Conservation (phyloP, 495 filamentous ascomycete species). For the Hyaloscypha bicolor region DNA sequence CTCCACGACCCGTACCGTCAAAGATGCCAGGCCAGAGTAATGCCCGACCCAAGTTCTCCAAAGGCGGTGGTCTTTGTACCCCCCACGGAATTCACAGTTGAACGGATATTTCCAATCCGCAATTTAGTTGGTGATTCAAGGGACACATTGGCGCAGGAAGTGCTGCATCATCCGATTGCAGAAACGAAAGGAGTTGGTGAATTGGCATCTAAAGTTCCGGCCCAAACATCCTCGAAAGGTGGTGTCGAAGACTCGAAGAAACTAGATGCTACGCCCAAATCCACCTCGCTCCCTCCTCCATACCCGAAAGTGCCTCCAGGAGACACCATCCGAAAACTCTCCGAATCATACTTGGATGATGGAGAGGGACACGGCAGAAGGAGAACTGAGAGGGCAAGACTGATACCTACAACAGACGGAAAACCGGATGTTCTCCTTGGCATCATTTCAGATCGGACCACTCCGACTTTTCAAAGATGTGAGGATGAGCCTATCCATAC, state of each 20-base stretch:
- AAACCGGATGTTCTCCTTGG: conserved; percentile 8
- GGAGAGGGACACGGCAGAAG: not conserved
- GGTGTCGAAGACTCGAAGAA: not conserved
- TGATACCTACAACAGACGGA: conserved; percentile 11
- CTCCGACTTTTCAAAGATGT: conserved; percentile 64
- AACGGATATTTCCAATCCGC: conserved; percentile 13
- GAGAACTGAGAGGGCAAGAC: conserved; percentile 13
- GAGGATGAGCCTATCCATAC: conserved; percentile 95
- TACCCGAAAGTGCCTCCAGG: conserved; percentile 6
- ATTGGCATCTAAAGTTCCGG: not conserved
- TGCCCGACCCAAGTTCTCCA: not conserved
- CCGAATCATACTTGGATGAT: not conserved
- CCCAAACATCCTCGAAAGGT: not conserved
- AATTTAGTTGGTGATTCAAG: conserved; percentile 1
- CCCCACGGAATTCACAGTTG: not conserved
- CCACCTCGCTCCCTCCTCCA: conserved; percentile 2
- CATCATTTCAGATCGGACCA: not conserved
- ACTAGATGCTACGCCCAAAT: not conserved
- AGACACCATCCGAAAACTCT: conserved; percentile 1
- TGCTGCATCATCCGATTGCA: not conserved
- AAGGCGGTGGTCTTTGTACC: not conserved
- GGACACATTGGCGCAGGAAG: not conserved
- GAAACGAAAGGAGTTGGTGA: not conserved
- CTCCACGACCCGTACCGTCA: not conserved
- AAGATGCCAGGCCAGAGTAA: not conserved